Evolutionary conservation across 768 basidiomycete genomes (phyloP).

Genomic region (Lactifluus subvellereus): DNA sequence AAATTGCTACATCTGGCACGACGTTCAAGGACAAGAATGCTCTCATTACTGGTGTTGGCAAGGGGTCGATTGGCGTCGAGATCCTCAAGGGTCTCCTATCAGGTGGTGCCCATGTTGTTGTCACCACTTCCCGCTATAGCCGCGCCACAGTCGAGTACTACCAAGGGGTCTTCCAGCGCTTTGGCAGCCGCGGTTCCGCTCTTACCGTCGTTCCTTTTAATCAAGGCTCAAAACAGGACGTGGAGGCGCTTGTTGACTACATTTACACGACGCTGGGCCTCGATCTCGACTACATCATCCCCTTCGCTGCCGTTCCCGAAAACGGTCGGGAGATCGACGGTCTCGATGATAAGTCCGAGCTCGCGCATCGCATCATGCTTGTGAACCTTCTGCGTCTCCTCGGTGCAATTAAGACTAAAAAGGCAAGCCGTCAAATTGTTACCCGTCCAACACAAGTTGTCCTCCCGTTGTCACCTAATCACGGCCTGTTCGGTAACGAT

Average conservation of each 20-base stretch:
- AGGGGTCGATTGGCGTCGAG: constrained; percentile 96
- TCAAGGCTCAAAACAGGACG: constrained; percentile 97
- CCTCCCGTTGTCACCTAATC: constrained; percentile 95
- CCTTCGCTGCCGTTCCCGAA: constrained; percentile 97
- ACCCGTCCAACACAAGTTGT: constrained; percentile 99
- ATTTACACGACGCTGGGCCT: constrained; percentile 93
- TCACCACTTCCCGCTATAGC: constrained; percentile 97
- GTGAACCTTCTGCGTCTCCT: constrained; percentile 94
- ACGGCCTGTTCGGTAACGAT: constrained; percentile 96
- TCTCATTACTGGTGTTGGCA: constrained; percentile 94
- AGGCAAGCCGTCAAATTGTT: constrained; percentile 92
- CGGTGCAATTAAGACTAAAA: constrained; percentile 97
- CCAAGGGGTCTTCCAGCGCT: constrained; percentile 94
- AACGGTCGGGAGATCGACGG: constrained; percentile 98
- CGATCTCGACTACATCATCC: constrained; percentile 97
- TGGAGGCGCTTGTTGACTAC: constrained; percentile 96
- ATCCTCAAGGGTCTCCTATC: constrained; percentile 95
- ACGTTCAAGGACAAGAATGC: constrained; percentile 99
- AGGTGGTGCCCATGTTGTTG: constrained; percentile 93
- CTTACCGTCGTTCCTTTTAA: constrained; percentile 99
- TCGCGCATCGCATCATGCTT: constrained; percentile 98
- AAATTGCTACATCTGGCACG: constrained; percentile 97
- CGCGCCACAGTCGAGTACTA: constrained; percentile 97
- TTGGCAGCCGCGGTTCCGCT: constrained; percentile 90
- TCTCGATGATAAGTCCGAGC: constrained; percentile 93